Conservation (phyloP, 257 asterid species). For the Solanum gandarillasii region DNA sequence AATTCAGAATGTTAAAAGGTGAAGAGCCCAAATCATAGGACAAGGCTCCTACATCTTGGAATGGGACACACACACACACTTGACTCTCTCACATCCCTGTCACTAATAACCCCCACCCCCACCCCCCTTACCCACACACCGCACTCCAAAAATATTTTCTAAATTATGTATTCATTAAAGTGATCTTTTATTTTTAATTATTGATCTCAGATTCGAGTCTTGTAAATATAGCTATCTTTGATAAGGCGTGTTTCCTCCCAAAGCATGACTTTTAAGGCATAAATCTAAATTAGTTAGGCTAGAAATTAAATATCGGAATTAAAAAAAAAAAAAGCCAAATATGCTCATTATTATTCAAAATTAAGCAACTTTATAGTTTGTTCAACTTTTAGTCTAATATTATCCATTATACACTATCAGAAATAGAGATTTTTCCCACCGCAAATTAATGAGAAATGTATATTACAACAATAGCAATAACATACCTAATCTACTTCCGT, state of each 20-base stretch:
- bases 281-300: not conserved
- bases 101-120: not conserved
- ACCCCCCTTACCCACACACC: not conserved
- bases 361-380: not conserved
- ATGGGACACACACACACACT: constrained; percentile 14
- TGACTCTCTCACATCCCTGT: constrained; percentile 7
- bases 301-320: not conserved
- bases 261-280: not conserved
- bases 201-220: accelerated
- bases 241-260: accelerated
- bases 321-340: not conserved
- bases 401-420: not conserved
- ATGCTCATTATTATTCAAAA: not conserved
- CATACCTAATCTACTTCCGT: too few species aligned
- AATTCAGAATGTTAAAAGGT: not conserved
- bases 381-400: not conserved
- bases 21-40: constrained; percentile 11
- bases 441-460: not conserved
- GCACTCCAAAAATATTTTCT: not conserved
- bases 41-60: constrained; percentile 5
- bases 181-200: not conserved
- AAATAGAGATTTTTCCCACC: not conserved
- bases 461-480: too few species aligned
- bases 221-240: not conserved
- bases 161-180: not conserved